Percentiles rank a stretch among this genome's conserved stretches.
Conservation (phyloP, 2,329 filamentous ascomycete genomes). For the Ophiosphaerella narmari region DNA sequence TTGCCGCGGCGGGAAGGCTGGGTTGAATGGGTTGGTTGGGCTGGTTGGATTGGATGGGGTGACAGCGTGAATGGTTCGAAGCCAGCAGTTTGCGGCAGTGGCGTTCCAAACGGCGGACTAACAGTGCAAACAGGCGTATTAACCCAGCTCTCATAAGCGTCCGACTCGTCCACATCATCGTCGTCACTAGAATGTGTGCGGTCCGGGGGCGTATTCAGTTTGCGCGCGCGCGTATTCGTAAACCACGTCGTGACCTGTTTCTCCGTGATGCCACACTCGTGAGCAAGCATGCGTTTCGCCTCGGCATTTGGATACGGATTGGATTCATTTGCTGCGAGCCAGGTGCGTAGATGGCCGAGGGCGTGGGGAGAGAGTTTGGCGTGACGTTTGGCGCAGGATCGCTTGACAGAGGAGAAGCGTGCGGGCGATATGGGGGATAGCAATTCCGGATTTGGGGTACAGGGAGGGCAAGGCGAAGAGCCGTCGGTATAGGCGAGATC, state of each 20-base stretch:
- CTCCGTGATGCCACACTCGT: slow-evolving; percentile 38
- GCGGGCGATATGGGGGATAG: slow-evolving; percentile 15
- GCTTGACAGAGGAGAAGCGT: slow-evolving; percentile 19
- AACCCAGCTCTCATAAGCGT: slow-evolving; percentile 13
- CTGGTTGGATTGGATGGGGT: slow-evolving; percentile 2
- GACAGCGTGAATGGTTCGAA: not conserved
- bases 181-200: slow-evolving; percentile 17
- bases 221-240: slow-evolving; percentile 40
- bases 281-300: slow-evolving; percentile 34
- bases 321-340: slow-evolving; percentile 35
- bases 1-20: slow-evolving; percentile 36
- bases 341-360: slow-evolving; percentile 30
- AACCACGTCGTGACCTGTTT: slow-evolving; percentile 45
- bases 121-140: slow-evolving; percentile 8
- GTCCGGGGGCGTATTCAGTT: slow-evolving; percentile 21
- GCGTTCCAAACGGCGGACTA: slow-evolving; percentile 7
- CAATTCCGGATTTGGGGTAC: slow-evolving; percentile 7
- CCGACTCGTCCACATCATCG: slow-evolving; percentile 20
- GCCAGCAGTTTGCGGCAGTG: no score
- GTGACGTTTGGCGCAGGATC: slow-evolving; percentile 35
- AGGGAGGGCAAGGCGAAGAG: slow-evolving; percentile 19
- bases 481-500: slow-evolving; percentile 25
- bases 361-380: slow-evolving; percentile 38
- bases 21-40: not conserved
- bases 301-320: slow-evolving; percentile 39